These are phyloP conservation scores for Ganoderma boninense DNA, from an alignment of 1,284 basidiomycete genomes.

Conservation along the genomic window DNA sequence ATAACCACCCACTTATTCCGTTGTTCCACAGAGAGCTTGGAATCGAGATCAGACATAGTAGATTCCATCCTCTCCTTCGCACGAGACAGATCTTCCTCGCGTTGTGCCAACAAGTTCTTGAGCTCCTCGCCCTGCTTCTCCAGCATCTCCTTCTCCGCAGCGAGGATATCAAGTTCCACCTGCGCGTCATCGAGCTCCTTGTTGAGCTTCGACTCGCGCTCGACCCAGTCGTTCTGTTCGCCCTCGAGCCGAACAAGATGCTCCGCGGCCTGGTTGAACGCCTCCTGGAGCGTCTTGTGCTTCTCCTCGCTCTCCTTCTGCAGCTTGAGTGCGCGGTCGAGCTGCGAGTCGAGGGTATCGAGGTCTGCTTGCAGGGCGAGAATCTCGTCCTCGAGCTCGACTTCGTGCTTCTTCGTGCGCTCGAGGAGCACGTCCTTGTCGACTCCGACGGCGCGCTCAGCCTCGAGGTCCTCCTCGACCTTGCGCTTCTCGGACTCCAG, in stretches of 20 bases:
- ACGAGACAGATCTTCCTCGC: conserved; percentile 83
- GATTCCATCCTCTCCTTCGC: conserved; percentile 82
- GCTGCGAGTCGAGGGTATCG: conserved; percentile 85
- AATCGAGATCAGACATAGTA: conserved; percentile 75
- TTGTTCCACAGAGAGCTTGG: conserved; percentile 73
- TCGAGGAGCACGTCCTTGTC: conserved; percentile 92
- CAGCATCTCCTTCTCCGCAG: conserved; percentile 66
- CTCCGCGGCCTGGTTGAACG: conserved; percentile 86
- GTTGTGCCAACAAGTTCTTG: conserved; percentile 73
- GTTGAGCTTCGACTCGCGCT: conserved; percentile 65
- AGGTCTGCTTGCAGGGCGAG: conserved; percentile 84
- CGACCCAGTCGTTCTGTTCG: conserved; percentile 76
- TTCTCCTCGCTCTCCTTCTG: conserved; percentile 85
- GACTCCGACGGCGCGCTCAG: conserved; percentile 80
- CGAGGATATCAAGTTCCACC: conserved; percentile 64
- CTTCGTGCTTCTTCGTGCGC: conserved; percentile 86
- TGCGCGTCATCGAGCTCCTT: conserved; percentile 67
- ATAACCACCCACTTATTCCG: conserved; percentile 66
- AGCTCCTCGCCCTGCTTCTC: conserved; percentile 77
- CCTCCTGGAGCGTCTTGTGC: conserved; percentile 71
- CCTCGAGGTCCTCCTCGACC: conserved; percentile 84
- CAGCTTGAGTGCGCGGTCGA: conserved; percentile 81
- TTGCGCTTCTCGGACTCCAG: conserved; percentile 85
- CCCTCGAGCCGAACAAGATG: conserved; percentile 83
- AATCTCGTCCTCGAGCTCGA: conserved; percentile 88